These are phyloP conservation scores for Agapanthus africanus DNA, from an alignment of 106 monocot genomes.

Conservation along the genomic window DNA sequence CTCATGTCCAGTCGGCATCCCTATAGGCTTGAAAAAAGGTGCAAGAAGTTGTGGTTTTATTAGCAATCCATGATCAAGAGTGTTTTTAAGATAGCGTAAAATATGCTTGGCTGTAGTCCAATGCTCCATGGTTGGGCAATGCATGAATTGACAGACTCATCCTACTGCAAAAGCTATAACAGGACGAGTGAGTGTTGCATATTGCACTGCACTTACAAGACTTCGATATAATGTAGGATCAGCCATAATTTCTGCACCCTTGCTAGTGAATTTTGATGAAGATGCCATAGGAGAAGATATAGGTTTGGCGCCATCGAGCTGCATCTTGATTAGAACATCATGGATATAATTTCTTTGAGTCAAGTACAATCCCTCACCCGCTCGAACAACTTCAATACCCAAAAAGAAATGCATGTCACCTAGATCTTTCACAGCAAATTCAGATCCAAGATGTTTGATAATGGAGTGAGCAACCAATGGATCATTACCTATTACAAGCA, in stretches of 20 bases:
- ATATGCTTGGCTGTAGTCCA: neutral
- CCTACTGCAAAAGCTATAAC: neutral
- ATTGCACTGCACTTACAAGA: neutral
- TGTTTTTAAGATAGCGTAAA: neutral
- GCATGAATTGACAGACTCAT: slow-evolving; percentile 9
- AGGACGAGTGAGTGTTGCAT: neutral
- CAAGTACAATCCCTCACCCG: neutral
- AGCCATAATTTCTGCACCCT: neutral
- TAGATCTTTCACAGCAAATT: neutral
- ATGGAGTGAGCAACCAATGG: neutral
- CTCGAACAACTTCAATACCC: neutral
- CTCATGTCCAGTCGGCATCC: neutral
- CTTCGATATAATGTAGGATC: neutral
- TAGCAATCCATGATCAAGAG: neutral
- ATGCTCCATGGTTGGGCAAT: neutral
- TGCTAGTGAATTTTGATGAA: neutral
- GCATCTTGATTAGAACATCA: neutral
- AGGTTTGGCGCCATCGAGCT: neutral
- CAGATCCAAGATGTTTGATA: neutral
- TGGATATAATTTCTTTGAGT: neutral
- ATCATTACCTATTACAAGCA: neutral
- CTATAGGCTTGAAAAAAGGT: neutral
- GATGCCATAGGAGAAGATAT: neutral
- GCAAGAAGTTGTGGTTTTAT: neutral
- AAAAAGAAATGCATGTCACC: neutral